A percentile compares a stretch with the other conserved stretches of the same genome.
phyloP scores from a whole-genome alignment of 345 rosid species.

The Arabidopsis arenosa region DNA sequence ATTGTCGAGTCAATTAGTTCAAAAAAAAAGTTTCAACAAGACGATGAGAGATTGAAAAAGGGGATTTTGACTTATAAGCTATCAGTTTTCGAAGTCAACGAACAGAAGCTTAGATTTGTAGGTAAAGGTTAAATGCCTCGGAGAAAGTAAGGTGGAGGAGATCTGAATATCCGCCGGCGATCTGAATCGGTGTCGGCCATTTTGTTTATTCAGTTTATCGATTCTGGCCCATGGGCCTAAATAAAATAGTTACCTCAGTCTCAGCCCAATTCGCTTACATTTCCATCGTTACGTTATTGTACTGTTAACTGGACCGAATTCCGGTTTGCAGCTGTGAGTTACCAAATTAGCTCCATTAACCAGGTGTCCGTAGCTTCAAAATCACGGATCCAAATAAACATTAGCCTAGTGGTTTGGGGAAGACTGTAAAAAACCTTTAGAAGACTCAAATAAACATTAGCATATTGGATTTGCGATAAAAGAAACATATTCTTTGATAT shows the following conservation, averaged over 20 bases:
- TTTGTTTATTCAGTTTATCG: neutral
- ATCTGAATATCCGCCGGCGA: slow-evolving; percentile 44
- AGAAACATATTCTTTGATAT: too few species aligned
- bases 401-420: too few species aligned
- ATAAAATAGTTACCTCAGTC: neutral
- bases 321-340: neutral
- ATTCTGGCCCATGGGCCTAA: slow-evolving; percentile 11
- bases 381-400: too few species aligned
- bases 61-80: slow-evolving; percentile 31
- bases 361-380: too few species aligned
- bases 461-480: too few species aligned
- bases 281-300: neutral
- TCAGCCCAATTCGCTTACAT: neutral
- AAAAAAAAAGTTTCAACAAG: neutral
- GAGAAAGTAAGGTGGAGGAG: slow-evolving; percentile 18
- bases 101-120: slow-evolving; percentile 21
- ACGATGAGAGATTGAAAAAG: slow-evolving; percentile 10
- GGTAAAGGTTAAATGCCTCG: slow-evolving; percentile 16
- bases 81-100: slow-evolving; percentile 19
- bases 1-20: slow-evolving; percentile 18
- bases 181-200: slow-evolving; percentile 28
- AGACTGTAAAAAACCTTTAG: too few species aligned
- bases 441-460: too few species aligned
- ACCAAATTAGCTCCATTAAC: too few species aligned
- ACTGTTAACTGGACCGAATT: slow-evolving; percentile 9